phyloP scores from a whole-genome alignment of 306 rosid species.

The Vigna nakashimae region DNA sequence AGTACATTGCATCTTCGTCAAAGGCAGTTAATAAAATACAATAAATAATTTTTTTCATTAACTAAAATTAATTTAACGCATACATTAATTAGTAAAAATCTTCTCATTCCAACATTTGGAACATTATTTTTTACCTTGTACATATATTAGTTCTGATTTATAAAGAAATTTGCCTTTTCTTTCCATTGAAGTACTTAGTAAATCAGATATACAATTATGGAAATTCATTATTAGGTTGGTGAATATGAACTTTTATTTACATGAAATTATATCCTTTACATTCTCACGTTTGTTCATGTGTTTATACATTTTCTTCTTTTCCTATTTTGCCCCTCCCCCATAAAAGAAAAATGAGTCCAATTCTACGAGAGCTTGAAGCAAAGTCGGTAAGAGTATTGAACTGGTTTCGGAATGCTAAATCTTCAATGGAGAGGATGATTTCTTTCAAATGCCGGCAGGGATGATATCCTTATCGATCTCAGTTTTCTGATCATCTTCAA shows the following conservation, averaged over 20 bases:
- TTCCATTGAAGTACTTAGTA: no score
- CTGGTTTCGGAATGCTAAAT: conserved; percentile 10
- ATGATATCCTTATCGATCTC: conserved; percentile 47
- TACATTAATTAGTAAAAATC: no score
- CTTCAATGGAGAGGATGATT: conserved; percentile 38
- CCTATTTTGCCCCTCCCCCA: not conserved
- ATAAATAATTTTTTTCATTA: no score
- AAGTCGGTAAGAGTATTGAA: not conserved
- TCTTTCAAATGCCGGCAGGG: conserved; percentile 54
- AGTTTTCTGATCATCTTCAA: conserved; percentile 53
- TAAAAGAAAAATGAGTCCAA: not conserved
- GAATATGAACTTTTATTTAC: conserved; percentile 20
- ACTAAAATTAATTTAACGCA: no score
- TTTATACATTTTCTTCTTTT: conserved; percentile 8
- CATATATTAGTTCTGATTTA: no score
- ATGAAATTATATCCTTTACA: not conserved
- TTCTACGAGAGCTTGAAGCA: not conserved
- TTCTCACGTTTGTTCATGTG: not conserved
- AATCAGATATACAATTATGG: no score
- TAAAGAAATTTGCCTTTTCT: no score
- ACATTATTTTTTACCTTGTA: no score
- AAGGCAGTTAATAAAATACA: no score
- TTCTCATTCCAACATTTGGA: no score
- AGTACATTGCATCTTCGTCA: no score
- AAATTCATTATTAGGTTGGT: not conserved